Evolutionary conservation across 78 protist species (phyloP).

Genomic region (Dictyostelium intermedium): DNA sequence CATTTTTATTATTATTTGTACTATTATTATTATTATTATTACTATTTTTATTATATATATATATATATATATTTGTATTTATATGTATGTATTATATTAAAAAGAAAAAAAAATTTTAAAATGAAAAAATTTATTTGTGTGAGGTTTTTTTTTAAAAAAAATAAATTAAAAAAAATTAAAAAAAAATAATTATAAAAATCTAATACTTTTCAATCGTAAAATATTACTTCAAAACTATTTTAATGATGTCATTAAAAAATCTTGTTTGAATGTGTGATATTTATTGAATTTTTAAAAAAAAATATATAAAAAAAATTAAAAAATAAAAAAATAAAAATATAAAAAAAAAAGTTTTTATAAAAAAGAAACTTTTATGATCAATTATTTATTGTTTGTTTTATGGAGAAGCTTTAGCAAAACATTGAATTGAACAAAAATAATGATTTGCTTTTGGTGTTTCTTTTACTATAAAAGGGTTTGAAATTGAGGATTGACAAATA

Average conservation of each 20-base stretch:
- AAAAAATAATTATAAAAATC: background rate
- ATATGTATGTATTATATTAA: too few species aligned
- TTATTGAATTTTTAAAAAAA: too few species aligned
- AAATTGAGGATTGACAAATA: slow-evolving; percentile 6
- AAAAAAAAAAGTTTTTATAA: background rate
- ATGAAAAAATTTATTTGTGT: too few species aligned
- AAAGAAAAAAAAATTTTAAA: too few species aligned
- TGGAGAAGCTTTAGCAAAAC: background rate
- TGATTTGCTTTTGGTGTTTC: slow-evolving; percentile 10
- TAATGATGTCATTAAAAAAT: too few species aligned
- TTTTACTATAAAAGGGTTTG: background rate
- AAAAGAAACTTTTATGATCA: background rate
- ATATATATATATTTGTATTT: background rate
- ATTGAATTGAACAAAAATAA: background rate
- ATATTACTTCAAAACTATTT: too few species aligned
- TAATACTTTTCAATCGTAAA: too few species aligned
- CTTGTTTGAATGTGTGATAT: too few species aligned
- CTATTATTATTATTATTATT: background rate
- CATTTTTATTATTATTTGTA: slow-evolving; percentile 13
- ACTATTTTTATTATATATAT: background rate
- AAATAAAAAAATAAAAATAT: too few species aligned
- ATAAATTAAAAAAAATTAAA: too few species aligned
- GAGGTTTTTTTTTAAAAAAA: too few species aligned
- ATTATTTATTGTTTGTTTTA: background rate
- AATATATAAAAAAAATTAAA: background rate